These are phyloP conservation scores for Naematelia encephala DNA, from an alignment of 768 basidiomycete genomes.

Conservation along the genomic window DNA sequence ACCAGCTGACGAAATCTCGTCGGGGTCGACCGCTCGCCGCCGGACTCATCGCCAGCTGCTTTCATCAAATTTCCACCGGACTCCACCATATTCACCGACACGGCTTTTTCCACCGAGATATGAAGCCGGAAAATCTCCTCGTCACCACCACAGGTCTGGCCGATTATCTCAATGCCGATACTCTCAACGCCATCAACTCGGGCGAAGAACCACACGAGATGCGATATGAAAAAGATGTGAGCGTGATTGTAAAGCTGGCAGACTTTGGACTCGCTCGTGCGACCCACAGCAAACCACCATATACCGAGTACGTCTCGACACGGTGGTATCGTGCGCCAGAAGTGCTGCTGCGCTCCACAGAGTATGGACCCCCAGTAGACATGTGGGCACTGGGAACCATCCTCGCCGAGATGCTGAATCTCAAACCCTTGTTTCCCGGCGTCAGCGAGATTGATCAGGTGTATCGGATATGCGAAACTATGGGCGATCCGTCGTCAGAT, in stretches of 20 bases:
- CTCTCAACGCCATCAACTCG: constrained; percentile 55
- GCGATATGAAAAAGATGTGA: constrained; percentile 76
- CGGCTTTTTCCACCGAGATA: constrained; percentile 98
- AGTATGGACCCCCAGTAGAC: constrained; percentile 96
- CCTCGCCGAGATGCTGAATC: constrained; percentile 92
- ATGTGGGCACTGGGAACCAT: constrained; percentile 99
- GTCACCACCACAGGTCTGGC: constrained; percentile 95
- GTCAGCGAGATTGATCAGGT: constrained; percentile 90
- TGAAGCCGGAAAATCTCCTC: constrained; percentile 99
- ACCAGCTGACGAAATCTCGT: constrained; percentile 96
- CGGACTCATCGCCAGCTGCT: constrained; percentile 91
- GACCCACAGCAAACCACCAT: constrained; percentile 80
- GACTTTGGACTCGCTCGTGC: constrained; percentile 96
- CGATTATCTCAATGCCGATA: constrained; percentile 81
- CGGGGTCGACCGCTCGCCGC: constrained; percentile 94
- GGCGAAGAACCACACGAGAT: neutral
- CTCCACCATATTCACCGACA: constrained; percentile 85
- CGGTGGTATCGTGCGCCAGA: constrained; percentile 99
- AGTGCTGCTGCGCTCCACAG: constrained; percentile 81
- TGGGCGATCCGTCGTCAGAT: constrained; percentile 82
- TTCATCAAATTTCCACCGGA: constrained; percentile 83
- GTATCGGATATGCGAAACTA: constrained; percentile 79
- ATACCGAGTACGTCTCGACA: constrained; percentile 99
- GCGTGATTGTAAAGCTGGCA: constrained; percentile 94
- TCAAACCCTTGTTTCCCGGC: constrained; percentile 93